Base-by-base conservation (phyloP, 2,329 filamentous ascomycete species). In the Alternaria tenuissima region DNA sequence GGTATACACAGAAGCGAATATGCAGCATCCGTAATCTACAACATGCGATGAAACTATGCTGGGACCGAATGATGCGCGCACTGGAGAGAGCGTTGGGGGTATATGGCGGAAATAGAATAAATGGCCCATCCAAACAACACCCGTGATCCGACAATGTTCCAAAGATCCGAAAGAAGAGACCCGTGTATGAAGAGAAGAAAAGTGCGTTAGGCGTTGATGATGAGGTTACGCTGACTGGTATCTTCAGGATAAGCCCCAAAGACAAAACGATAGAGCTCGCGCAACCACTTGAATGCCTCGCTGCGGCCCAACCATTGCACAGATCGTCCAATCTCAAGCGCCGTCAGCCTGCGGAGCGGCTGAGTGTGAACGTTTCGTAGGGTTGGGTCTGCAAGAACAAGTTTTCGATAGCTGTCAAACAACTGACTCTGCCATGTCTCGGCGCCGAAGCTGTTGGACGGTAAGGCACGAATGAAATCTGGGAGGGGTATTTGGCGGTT, bases 201-300 rank as follows among this genome's bases (percentile, higher is more conserved):
- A 26, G 34, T 20, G 32, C 52, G 26, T 69, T 70, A 79, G 22
- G 75, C 76, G 57, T 76, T 76, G 58, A 91, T 89, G 61, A 85
- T 87, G 48, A 89, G 82, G 57, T 91, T 90, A 65, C 89, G 84
- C 55, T 84, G 81, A 47, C 90, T 88, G 1, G 88, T 89, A 70
- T 97, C 93, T 56, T 97, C 92, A 16, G 93, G 80, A 48, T 90
- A 87, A 72, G 94, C 94, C 4, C 92, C 91, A 76, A 96, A 96
- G 3, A 97, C 93, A 41, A 94, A 84, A 54, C 87, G 86, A 80
- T 92, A 97, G 14, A 97, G 82, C 70, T 97, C 93, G 51, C 88
- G 85, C 64, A 97, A 81, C 84, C 94, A 97, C 8, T 83, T 83
- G 77, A 95, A 95, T 69, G 93, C 88, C 57, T 87, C 85, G 28